phyloP scores from a whole-genome alignment of 306 rosid genomes.

The Prunus mume region DNA sequence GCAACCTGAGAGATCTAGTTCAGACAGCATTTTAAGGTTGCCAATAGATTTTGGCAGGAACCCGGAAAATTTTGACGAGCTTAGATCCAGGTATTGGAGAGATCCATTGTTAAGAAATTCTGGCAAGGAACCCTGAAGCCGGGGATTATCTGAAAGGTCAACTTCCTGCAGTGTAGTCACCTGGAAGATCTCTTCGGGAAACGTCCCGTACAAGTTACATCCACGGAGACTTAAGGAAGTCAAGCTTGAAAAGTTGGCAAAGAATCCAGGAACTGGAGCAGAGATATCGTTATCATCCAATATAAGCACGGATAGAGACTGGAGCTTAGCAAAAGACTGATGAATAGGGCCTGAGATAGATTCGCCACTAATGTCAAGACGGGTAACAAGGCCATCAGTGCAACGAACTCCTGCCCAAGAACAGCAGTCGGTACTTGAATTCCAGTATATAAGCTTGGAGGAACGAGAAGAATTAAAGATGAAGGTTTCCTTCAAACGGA shows the following conservation, averaged over 20 bases:
- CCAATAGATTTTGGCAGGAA: slow-evolving; percentile 12
- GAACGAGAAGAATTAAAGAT: neutral
- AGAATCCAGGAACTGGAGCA: slow-evolving; percentile 18
- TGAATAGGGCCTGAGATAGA: slow-evolving; percentile 18
- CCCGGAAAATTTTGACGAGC: too few relatives aligned
- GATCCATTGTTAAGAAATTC: too few relatives aligned
- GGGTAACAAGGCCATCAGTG: neutral
- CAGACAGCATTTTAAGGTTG: slow-evolving; percentile 13
- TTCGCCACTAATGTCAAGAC: slow-evolving; percentile 18
- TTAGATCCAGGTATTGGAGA: too few relatives aligned
- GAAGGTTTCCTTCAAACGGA: neutral
- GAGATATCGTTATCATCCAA: neutral
- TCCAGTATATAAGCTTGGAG: neutral
- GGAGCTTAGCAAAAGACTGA: slow-evolving; percentile 21
- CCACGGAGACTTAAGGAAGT: slow-evolving; percentile 3
- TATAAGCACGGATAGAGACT: slow-evolving; percentile 18
- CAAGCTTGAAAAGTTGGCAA: slow-evolving; percentile 21
- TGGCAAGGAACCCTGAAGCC: slow-evolving; percentile 27
- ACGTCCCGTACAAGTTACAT: slow-evolving; percentile 1
- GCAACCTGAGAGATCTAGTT: neutral
- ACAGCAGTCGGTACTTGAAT: neutral
- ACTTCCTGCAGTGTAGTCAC: slow-evolving; percentile 15
- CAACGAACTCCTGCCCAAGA: neutral
- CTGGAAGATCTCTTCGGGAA: slow-evolving; percentile 29
- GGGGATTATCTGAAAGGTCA: neutral